phyloP scores from a whole-genome alignment of 2,329 filamentous ascomycete genomes.

The Trichoderma sp. region DNA sequence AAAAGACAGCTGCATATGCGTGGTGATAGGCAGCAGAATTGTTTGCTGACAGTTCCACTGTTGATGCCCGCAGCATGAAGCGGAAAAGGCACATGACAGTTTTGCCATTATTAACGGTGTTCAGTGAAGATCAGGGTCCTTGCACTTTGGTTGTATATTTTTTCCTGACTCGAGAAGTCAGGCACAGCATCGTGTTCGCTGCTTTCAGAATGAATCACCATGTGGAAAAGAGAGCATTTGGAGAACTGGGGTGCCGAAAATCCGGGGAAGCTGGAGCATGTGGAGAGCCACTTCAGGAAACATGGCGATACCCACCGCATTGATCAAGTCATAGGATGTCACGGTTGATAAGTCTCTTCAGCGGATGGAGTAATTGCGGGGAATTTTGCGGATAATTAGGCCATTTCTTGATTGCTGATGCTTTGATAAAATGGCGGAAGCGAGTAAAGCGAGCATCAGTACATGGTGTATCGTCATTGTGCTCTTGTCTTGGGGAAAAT shows the following conservation, averaged over 20 bases:
- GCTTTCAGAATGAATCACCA: neutral
- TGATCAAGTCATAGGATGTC: neutral
- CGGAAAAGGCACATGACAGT: neutral
- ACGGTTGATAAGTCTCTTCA: neutral
- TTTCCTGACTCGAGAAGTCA: neutral
- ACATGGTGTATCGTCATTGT: neutral
- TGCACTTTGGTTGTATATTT: neutral
- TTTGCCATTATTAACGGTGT: neutral
- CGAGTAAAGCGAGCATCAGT: neutral
- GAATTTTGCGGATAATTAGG: constrained; percentile 2
- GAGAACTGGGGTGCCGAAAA: neutral
- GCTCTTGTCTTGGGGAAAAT: neutral
- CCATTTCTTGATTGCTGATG: neutral
- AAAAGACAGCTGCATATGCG: neutral
- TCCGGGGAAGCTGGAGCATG: constrained; percentile 24
- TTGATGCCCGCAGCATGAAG: neutral
- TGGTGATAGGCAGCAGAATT: neutral
- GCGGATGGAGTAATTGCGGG: neutral
- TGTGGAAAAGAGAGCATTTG: neutral
- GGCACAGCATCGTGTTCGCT: neutral
- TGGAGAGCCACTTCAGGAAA: neutral
- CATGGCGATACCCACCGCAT: neutral
- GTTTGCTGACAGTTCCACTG: neutral
- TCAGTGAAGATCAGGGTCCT: neutral
- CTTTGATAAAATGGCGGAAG: neutral